A percentile compares a stretch with the other conserved stretches of the same genome.
Conservation (phyloP, 768 basidiomycete species). For the Hericium coralloides region DNA sequence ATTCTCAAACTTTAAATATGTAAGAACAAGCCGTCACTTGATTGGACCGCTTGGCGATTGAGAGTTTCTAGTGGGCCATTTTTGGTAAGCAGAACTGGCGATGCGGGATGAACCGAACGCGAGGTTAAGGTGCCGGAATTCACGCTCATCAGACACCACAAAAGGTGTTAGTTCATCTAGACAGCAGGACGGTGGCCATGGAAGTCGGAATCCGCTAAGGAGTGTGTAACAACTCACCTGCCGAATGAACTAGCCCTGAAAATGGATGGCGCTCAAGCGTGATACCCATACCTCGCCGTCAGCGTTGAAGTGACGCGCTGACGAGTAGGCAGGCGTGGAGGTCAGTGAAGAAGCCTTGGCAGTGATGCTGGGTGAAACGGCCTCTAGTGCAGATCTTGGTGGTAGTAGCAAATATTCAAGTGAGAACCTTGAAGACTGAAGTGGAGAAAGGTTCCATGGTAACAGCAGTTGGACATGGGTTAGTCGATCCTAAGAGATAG, state of each 20-base stretch:
- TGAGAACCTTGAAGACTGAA: slow-evolving; percentile 83
- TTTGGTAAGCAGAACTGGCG: slow-evolving; percentile 69
- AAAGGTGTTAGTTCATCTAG: slow-evolving; percentile 81
- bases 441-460: slow-evolving; percentile 85
- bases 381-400: slow-evolving; percentile 85
- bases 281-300: slow-evolving; percentile 79
- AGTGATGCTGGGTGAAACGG: slow-evolving; percentile 65
- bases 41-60: slow-evolving; percentile 45
- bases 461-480: slow-evolving; percentile 84
- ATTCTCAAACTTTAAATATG: slow-evolving; percentile 77
- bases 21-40: slow-evolving; percentile 45
- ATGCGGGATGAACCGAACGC: slow-evolving; percentile 64
- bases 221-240: slow-evolving; percentile 87
- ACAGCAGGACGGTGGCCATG: slow-evolving; percentile 86
- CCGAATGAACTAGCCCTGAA: slow-evolving; percentile 88
- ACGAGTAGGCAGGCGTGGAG: slow-evolving; percentile 75
- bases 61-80: slow-evolving; percentile 68
- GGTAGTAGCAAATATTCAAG: slow-evolving; percentile 86
- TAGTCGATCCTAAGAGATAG: slow-evolving; percentile 50
- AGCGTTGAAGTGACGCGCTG: slow-evolving; percentile 60
- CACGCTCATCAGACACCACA: slow-evolving; percentile 80
- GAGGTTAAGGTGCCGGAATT: slow-evolving; percentile 77
- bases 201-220: slow-evolving; percentile 82
- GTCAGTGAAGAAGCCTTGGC: slow-evolving; percentile 73
- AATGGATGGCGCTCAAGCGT: slow-evolving; percentile 87